These are phyloP conservation scores for Fusarium piperis DNA, from an alignment of 2,329 filamentous ascomycete species.

Conservation along the genomic window DNA sequence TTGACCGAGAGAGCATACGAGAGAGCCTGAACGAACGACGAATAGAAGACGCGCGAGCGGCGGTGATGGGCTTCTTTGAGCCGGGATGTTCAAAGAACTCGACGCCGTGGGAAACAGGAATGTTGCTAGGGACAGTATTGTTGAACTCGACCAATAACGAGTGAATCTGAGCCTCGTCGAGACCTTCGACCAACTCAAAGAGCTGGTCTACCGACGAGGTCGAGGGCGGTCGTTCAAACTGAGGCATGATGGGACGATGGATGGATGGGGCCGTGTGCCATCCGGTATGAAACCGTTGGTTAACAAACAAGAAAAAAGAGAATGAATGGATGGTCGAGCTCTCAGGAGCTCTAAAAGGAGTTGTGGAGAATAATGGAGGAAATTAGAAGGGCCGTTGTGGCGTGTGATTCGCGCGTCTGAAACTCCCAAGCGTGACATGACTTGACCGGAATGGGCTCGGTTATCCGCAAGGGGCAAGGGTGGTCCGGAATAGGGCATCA, in stretches of 20 bases:
- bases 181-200: conserved; percentile 34
- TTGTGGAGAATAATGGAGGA: neutral
- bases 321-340: neutral
- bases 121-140: conserved; percentile 35
- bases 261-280: conserved; percentile 1
- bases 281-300: neutral
- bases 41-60: conserved; percentile 26
- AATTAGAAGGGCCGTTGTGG: conserved; percentile 6
- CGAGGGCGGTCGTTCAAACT: neutral
- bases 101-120: conserved; percentile 35
- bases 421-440: neutral
- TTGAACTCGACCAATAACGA: conserved; percentile 33
- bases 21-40: conserved; percentile 31
- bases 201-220: conserved; percentile 35
- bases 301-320: neutral
- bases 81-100: conserved; percentile 28
- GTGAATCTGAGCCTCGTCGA: conserved; percentile 35
- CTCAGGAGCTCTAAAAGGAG: neutral
- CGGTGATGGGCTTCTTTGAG: conserved; percentile 8
- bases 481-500: neutral
- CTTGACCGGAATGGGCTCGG: neutral
- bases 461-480: neutral
- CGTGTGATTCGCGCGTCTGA: conserved; percentile 8
- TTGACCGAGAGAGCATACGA: conserved; percentile 27
- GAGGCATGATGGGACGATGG: neutral